These are phyloP conservation scores for Scheffersomyces spartinae DNA, from an alignment of 805 yeast species.

Conservation along the genomic window DNA sequence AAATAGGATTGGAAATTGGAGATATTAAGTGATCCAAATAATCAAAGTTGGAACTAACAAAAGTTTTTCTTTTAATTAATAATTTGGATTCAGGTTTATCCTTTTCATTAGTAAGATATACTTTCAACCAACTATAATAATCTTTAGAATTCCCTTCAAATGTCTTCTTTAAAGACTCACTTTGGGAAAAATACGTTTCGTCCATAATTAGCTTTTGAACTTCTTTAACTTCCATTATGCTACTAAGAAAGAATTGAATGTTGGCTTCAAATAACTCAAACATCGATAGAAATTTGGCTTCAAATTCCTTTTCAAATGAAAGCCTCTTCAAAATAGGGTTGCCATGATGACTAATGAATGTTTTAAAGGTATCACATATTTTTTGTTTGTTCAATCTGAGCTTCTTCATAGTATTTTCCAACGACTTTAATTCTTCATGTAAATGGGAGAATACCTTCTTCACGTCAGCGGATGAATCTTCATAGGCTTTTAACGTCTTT, in stretches of 20 bases:
- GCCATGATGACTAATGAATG: constrained; percentile 10
- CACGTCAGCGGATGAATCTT: constrained; percentile 16
- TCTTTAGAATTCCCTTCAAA: constrained; percentile 31
- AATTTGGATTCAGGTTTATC: constrained; percentile 31
- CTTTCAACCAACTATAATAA: constrained; percentile 31
- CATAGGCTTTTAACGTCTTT: constrained; percentile 18
- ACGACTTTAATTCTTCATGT: constrained; percentile 18
- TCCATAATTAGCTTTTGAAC: constrained; percentile 4
- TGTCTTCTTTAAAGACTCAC: constrained; percentile 14
- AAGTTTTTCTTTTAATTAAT: constrained; percentile 21
- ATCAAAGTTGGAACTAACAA: constrained; percentile 34
- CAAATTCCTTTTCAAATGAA: constrained; percentile 12
- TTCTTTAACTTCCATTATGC: constrained; percentile 16
- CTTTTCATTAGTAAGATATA: constrained; percentile 30
- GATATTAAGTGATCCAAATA: constrained; percentile 30
- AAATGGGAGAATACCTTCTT: constrained; percentile 12
- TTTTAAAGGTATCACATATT: constrained; percentile 13
- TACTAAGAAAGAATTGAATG: constrained; percentile 13
- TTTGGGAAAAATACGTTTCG: constrained; percentile 1
- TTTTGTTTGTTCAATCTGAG: constrained; percentile 9
- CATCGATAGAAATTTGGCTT: constrained; percentile 10
- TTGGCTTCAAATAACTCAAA: constrained; percentile 24
- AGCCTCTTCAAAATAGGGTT: constrained; percentile 1
- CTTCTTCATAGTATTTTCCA: constrained; percentile 16
- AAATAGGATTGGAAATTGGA: constrained; percentile 5